phyloP scores from a whole-genome alignment of 225 moss, liverwort and hornwort genomes.

The Pseudoscleropodium purum region DNA sequence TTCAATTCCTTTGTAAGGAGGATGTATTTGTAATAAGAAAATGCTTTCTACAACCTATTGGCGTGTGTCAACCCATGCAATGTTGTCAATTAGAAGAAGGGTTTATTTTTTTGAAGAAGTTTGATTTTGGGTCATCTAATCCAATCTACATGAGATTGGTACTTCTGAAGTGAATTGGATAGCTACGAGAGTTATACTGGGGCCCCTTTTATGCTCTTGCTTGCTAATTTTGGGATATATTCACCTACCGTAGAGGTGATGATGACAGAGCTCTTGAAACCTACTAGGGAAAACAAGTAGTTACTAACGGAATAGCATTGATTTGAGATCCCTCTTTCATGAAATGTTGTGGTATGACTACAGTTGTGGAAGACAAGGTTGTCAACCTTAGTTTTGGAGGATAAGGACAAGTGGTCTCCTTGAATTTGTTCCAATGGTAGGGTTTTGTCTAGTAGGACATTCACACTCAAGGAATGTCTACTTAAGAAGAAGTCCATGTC shows the following conservation, averaged over 20 bases:
- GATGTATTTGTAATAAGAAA: not conserved
- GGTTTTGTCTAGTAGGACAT: too few species aligned
- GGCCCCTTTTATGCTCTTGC: not conserved
- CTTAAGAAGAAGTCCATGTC: too few species aligned
- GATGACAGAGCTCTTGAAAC: not conserved
- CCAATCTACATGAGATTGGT: not conserved
- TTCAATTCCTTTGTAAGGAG: not conserved
- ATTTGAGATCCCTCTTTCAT: not conserved
- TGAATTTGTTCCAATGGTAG: not conserved
- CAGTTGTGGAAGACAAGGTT: not conserved
- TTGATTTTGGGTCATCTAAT: not conserved
- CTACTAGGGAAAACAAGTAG: not conserved
- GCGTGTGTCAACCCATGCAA: too few species aligned
- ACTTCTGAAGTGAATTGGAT: not conserved
- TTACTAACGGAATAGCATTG: too few species aligned
- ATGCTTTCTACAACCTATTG: too few species aligned
- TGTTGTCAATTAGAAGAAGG: not conserved
- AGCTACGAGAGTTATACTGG: not conserved
- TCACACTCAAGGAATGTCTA: too few species aligned
- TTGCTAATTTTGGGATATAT: not conserved
- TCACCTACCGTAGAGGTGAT: not conserved
- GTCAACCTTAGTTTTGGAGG: not conserved
- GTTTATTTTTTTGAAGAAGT: not conserved
- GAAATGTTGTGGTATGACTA: not conserved
- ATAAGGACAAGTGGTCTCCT: not conserved